Evolutionary conservation across 352 stramenopile genomes (phyloP).

Genomic region (Globisporangium iwayamae): DNA sequence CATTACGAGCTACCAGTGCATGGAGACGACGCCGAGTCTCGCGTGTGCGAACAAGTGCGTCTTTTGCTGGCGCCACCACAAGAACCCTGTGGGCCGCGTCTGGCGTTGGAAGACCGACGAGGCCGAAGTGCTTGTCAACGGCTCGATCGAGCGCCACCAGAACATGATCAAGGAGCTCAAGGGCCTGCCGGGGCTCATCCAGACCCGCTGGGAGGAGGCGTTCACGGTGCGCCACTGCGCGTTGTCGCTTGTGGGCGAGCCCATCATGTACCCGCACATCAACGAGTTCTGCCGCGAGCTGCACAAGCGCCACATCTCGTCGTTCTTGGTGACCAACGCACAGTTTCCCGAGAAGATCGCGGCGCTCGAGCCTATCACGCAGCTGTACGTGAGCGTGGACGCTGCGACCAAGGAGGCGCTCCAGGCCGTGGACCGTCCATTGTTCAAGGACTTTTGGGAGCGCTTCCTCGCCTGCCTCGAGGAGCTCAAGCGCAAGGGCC

Average conservation of each 20-base stretch:
- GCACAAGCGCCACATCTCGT: conserved; percentile 93
- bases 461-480: conserved; percentile 90
- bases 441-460: conserved; percentile 98
- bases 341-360: conserved; percentile 97
- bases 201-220: conserved; percentile 93
- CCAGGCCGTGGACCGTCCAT: conserved; percentile 93
- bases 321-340: conserved; percentile 98
- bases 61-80: conserved; percentile 99
- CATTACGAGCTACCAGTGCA: conserved; percentile 99
- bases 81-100: conserved; percentile 97
- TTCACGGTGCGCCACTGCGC: conserved; percentile 96
- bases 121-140: conserved; percentile 92
- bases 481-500: conserved; percentile 92
- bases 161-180: conserved; percentile 96
- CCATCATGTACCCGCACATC: conserved; percentile 99
- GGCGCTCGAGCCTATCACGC: conserved; percentile 94
- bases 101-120: conserved; percentile 99
- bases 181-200: conserved; percentile 93
- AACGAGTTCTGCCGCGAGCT: conserved; percentile 96
- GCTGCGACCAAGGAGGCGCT: conserved; percentile 95
- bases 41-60: conserved; percentile 99
- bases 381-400: conserved; percentile 99
- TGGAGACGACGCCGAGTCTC: conserved; percentile 97
- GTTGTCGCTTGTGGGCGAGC: conserved; percentile 96
- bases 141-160: conserved; percentile 89